These are phyloP conservation scores for Sanghuangporus baumii DNA, from an alignment of 1,284 basidiomycete genomes.

Conservation along the genomic window DNA sequence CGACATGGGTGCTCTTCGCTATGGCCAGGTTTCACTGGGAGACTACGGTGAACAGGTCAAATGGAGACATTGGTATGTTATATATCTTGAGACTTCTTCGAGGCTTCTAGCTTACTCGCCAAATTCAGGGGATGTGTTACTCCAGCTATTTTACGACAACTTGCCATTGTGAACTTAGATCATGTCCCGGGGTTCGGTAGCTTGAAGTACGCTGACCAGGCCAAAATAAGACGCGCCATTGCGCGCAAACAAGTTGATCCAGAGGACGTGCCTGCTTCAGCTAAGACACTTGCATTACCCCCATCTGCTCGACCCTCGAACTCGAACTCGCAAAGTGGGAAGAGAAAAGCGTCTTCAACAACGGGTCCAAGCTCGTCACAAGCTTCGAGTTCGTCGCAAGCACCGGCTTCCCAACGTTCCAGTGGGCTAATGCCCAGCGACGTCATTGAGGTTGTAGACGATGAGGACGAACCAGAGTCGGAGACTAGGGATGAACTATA, in stretches of 20 bases:
- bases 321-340: neutral
- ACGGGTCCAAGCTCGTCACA: constrained; percentile 8
- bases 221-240: constrained; percentile 55
- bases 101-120: constrained; percentile 1
- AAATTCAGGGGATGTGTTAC: constrained; percentile 64
- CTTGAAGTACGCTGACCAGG: constrained; percentile 54
- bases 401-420: constrained; percentile 14
- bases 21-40: constrained; percentile 44
- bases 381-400: constrained; percentile 2
- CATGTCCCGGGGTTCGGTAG: constrained; percentile 43
- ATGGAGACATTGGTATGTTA: constrained; percentile 66
- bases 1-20: constrained; percentile 51
- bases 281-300: constrained; percentile 23
- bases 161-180: constrained; percentile 41
- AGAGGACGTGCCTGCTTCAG: constrained; percentile 44
- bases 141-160: constrained; percentile 42
- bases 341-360: constrained; percentile 7
- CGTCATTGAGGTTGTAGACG: constrained; percentile 34
- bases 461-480: constrained; percentile 37
- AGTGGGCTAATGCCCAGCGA: constrained; percentile 15
- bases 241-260: constrained; percentile 46
- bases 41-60: constrained; percentile 56
- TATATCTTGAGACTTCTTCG: neutral
- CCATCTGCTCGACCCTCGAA: neutral
- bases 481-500: constrained; percentile 63